Evolutionary conservation across 2,329 filamentous ascomycete genomes (phyloP).

Genomic region (Venturia nashicola): DNA sequence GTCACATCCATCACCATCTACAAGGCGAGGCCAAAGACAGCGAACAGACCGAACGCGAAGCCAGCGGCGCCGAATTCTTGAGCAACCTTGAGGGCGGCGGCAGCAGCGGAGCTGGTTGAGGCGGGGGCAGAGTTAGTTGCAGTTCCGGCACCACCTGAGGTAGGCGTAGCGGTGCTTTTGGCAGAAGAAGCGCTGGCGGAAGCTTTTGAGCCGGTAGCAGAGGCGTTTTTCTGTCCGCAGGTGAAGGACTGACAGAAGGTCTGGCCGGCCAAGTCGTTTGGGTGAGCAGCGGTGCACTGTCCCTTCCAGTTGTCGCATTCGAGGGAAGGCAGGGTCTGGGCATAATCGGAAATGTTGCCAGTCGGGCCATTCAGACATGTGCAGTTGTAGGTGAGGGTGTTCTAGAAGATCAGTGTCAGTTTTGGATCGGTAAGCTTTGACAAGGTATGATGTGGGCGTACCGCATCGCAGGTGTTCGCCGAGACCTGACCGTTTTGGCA

Average conservation of each 20-base stretch:
- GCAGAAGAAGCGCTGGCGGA: constrained; percentile 18
- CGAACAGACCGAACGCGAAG: constrained; percentile 41
- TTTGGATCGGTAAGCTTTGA: background rate
- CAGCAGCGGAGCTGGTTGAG: constrained; percentile 26
- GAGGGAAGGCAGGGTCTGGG: constrained; percentile 46
- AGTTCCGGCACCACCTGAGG: constrained; percentile 17
- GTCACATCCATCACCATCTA: constrained; percentile 24
- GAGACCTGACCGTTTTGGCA: constrained; percentile 38
- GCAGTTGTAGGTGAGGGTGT: constrained; percentile 42
- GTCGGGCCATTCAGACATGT: constrained; percentile 42
- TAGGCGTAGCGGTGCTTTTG: constrained; percentile 15
- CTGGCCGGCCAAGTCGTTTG: constrained; percentile 25
- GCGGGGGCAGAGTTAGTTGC: constrained; percentile 15
- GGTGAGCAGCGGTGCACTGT: constrained; percentile 27
- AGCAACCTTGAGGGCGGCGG: constrained; percentile 30
- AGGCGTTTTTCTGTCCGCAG: constrained; percentile 42
- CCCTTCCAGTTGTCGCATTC: constrained; percentile 42
- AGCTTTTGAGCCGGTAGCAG: constrained; percentile 18
- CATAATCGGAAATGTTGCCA: constrained; percentile 44
- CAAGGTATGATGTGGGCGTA: constrained; percentile 27
- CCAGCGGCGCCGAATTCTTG: constrained; percentile 40
- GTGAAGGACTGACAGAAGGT: constrained; percentile 33
- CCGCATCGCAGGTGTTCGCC: constrained; percentile 43
- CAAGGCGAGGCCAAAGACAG: constrained; percentile 45
- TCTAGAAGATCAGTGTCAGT: constrained; percentile 21